Evolutionary conservation across 352 stramenopile genomes (phyloP).

Genomic region (Phytopythium kandeliae): DNA sequence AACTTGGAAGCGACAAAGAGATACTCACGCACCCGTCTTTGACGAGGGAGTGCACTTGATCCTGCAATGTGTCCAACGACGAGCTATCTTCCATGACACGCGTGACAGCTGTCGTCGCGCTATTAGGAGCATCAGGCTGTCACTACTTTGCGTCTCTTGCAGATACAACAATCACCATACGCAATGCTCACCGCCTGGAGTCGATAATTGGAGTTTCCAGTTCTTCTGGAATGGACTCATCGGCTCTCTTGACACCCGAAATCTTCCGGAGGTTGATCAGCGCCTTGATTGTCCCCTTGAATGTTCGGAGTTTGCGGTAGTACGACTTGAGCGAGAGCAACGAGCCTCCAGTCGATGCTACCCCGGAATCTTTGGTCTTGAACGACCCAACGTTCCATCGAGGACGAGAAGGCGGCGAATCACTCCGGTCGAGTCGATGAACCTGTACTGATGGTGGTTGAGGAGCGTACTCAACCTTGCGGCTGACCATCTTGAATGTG

Average conservation of each 20-base stretch:
- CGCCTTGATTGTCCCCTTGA: conserved; percentile 62
- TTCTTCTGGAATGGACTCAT: not conserved
- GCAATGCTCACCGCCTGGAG: not conserved
- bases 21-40: conserved; percentile 31
- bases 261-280: conserved; percentile 46
- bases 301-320: conserved; percentile 61
- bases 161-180: not conserved
- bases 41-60: conserved; percentile 58
- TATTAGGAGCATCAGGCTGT: not conserved
- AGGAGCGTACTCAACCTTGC: conserved; percentile 1
- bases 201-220: not conserved
- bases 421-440: not conserved
- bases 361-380: conserved; percentile 1
- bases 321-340: conserved; percentile 62
- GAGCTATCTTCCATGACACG: conserved; percentile 35
- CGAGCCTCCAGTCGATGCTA: conserved; percentile 16
- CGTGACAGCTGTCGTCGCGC: conserved; percentile 17
- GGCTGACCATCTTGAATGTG: conserved; percentile 2
- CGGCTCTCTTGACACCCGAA: not conserved
- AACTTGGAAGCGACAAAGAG: not conserved
- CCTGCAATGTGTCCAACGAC: conserved; percentile 32
- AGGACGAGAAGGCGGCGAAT: conserved; percentile 1
- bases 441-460: not conserved
- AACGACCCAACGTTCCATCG: conserved; percentile 22
- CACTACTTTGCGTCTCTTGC: not conserved